Evolutionary conservation across 441 rosid species (phyloP).

Genomic region (Corymbia citriodora): DNA sequence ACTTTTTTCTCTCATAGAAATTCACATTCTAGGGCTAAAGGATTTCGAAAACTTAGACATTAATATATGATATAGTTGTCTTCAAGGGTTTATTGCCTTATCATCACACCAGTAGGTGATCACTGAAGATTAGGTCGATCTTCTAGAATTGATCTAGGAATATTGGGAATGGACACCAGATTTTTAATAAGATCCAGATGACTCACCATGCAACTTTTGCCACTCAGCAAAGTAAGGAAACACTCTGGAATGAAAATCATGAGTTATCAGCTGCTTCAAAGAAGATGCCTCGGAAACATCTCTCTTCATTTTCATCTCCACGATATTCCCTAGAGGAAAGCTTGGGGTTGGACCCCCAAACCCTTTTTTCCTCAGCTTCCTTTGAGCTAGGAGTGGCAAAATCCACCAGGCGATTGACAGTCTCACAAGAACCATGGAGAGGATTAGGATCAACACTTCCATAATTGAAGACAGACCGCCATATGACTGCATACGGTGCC

Average conservation of each 20-base stretch:
- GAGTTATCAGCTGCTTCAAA: slow-evolving; percentile 23
- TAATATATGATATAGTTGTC: neutral
- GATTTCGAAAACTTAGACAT: neutral
- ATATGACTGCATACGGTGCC: neutral
- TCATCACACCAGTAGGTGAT: neutral
- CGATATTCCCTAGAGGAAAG: slow-evolving; percentile 71
- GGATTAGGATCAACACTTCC: slow-evolving; percentile 16
- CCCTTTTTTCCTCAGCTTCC: slow-evolving; percentile 56
- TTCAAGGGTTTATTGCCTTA: neutral
- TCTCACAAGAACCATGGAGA: slow-evolving; percentile 18
- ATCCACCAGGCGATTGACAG: slow-evolving; percentile 53
- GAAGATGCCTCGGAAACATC: neutral
- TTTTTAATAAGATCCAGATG: neutral
- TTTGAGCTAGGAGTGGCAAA: slow-evolving; percentile 38
- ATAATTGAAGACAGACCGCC: slow-evolving; percentile 3
- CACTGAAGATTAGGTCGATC: neutral
- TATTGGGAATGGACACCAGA: neutral
- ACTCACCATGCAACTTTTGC: slow-evolving; percentile 68
- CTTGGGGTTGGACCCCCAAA: slow-evolving; percentile 70
- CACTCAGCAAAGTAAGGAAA: slow-evolving; percentile 80
- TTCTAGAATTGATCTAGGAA: neutral
- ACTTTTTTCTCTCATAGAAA: neutral
- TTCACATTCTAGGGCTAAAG: neutral
- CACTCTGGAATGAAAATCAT: slow-evolving; percentile 73
- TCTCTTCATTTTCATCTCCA: slow-evolving; percentile 42